A percentile compares a stretch with the other conserved stretches of the same genome.
Conservation (phyloP, 345 rosid genomes). For the Eucalyptus curtisii region DNA sequence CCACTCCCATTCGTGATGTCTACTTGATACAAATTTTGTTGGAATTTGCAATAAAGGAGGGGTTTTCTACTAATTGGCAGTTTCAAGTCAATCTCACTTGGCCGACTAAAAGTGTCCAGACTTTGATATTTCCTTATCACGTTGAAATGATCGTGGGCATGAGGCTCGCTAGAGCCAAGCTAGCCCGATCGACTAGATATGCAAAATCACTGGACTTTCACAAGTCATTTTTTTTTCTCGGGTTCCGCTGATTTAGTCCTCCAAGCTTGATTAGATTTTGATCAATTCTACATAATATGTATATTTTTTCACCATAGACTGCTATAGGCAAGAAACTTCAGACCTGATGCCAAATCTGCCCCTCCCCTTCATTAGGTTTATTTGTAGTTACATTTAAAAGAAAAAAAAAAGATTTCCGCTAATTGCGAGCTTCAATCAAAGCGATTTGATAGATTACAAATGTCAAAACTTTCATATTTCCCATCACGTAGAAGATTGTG, state of each 20-base stretch:
- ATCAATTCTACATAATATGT: not conserved
- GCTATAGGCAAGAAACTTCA: not conserved
- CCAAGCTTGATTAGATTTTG: not conserved
- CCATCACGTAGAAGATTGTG: not conserved
- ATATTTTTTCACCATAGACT: not conserved
- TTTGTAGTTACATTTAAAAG: not conserved
- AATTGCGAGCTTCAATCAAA: not conserved
- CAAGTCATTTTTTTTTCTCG: no score
- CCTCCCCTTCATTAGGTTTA: not conserved
- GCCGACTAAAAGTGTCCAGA: accelerated
- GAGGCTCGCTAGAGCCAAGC: not conserved
- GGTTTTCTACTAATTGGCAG: not conserved
- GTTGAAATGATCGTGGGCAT: not conserved
- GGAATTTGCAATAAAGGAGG: not conserved
- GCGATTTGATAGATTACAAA: not conserved
- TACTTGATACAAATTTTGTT: not conserved
- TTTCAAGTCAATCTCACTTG: not conserved
- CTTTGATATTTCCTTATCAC: not conserved
- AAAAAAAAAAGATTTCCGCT: not conserved
- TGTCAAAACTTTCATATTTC: not conserved
- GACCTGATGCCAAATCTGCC: not conserved
- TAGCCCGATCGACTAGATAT: not conserved
- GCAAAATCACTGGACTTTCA: not conserved
- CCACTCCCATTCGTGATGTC: not conserved
- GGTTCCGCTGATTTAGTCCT: accelerated